Evolutionary conservation across 176 grass and related monocot genomes (phyloP), one percentile per base, ranked within the genome.

Genomic region (Oryza meyeriana): DNA sequence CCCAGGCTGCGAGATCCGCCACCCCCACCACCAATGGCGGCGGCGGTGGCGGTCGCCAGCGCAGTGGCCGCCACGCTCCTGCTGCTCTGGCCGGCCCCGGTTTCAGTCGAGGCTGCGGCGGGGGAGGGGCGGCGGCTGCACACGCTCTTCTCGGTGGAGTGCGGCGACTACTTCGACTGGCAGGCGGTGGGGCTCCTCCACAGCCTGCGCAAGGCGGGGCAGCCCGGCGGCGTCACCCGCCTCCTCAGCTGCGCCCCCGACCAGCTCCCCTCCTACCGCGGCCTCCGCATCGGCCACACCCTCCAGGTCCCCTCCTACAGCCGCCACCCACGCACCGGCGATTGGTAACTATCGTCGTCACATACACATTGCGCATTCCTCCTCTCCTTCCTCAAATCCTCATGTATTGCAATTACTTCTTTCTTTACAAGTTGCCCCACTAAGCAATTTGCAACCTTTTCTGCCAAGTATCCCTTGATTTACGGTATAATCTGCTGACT

Each of bases 81-180:
- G 12, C 61, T 90, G 22, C 47, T 78, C 8, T 79, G 11, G 14
- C 1, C 10, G 47, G 17, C 30, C 9, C 9, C 8, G 78, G 41
- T 35, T 12, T 55, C 74, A 7, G 27, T 27, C 9, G 78, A 29
- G 10, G 72, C 34, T 3, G 35, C 36, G 29, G 81, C 12, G 4
- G 68, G 66, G 84, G 88, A 86, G 59, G 84, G 84, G 61, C 88
- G 82, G 96, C 84, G 91, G 80, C 85, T 99, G 67, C 96, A 99
- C 89, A 94, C 93, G 32, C 84, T 99, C 77, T 95, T 99, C 89
- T 99, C 96, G 16, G 93, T 99, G 82, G 96, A 99, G 59, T 99
- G 93, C 77, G 89, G 94, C 77, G 83, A 95, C 74, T 99, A 99
- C 87, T 99, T 99, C 87, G 93, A 99, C 82, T 99, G 93, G 96